A percentile compares a stretch with the other conserved stretches of the same genome.
Evolutionary conservation across 1,139 yeast genomes (phyloP).

Genomic region (Sugiyamaella neomexicana): DNA sequence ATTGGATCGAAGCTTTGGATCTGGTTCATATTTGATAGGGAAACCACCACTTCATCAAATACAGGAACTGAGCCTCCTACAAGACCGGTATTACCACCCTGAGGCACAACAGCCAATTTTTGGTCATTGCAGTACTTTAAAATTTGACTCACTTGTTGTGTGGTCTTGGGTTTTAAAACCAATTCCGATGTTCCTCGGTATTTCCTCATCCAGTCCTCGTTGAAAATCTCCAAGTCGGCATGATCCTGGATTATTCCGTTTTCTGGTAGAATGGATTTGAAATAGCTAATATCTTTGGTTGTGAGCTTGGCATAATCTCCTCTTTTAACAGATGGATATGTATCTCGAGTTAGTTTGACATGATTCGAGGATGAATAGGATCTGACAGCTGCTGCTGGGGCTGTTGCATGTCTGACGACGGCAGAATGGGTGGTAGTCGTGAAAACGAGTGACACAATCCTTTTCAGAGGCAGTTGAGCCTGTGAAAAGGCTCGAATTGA

Average conservation of each 20-base stretch:
- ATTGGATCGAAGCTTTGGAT: slow-evolving; percentile 78
- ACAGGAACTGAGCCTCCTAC: slow-evolving; percentile 96
- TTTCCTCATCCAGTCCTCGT: slow-evolving; percentile 97
- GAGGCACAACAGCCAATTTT: slow-evolving; percentile 86
- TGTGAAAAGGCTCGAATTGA: neutral
- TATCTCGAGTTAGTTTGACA: slow-evolving; percentile 38
- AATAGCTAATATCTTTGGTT: slow-evolving; percentile 59
- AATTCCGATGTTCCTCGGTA: slow-evolving; percentile 83
- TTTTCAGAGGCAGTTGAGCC: neutral
- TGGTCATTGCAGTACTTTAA: slow-evolving; percentile 79
- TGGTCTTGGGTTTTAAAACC: slow-evolving; percentile 80
- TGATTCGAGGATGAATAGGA: slow-evolving; percentile 18
- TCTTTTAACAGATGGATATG: slow-evolving; percentile 33
- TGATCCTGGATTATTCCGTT: slow-evolving; percentile 52
- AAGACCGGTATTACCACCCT: slow-evolving; percentile 95
- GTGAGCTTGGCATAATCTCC: slow-evolving; percentile 48
- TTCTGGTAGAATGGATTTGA: slow-evolving; percentile 56
- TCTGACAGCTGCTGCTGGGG: neutral
- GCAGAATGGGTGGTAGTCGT: too few relatives aligned
- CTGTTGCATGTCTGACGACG: too few relatives aligned
- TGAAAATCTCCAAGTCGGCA: slow-evolving; percentile 69
- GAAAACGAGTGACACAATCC: neutral
- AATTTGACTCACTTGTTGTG: slow-evolving; percentile 75
- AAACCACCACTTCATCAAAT: slow-evolving; percentile 83
- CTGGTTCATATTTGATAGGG: slow-evolving; percentile 69